Evolutionary conservation across 2,329 filamentous ascomycete species (phyloP).

Genomic region (Rugonectria rugulosa): DNA sequence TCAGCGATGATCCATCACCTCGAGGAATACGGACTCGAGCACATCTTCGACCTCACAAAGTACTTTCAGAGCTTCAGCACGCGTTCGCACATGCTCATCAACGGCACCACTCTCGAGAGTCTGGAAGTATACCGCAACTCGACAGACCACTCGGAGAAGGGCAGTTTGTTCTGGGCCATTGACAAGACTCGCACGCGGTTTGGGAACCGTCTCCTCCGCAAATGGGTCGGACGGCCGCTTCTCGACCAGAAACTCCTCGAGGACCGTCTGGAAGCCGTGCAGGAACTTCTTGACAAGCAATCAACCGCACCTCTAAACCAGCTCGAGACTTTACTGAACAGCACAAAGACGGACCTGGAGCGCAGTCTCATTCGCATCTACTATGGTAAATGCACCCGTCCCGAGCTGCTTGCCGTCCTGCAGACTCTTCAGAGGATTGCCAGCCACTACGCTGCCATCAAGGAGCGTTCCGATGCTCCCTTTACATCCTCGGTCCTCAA

Average conservation of each 20-base stretch:
- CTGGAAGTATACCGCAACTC: constrained; percentile 96
- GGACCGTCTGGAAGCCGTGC: constrained; percentile 82
- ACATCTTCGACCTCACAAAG: constrained; percentile 95
- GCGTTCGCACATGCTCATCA: constrained; percentile 92
- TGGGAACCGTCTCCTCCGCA: constrained; percentile 85
- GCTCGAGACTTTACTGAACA: constrained; percentile 74
- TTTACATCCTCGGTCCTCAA: constrained; percentile 76
- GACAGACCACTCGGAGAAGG: constrained; percentile 84
- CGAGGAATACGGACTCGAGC: constrained; percentile 89
- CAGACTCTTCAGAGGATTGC: constrained; percentile 86
- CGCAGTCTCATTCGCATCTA: constrained; percentile 95
- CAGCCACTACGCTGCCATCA: constrained; percentile 75
- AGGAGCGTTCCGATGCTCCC: constrained; percentile 69
- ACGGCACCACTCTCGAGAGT: constrained; percentile 92
- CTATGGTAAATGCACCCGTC: constrained; percentile 92
- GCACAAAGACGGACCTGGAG: constrained; percentile 83
- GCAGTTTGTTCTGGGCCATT: constrained; percentile 94
- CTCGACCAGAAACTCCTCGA: constrained; percentile 79
- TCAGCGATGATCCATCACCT: constrained; percentile 97
- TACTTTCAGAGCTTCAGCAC: constrained; percentile 97
- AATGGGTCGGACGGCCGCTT: constrained; percentile 93
- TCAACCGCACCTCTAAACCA: constrained; percentile 75
- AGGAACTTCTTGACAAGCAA: constrained; percentile 79
- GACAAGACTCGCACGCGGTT: constrained; percentile 92
- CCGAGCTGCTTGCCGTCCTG: constrained; percentile 84